These are phyloP conservation scores for Debaryomyces robertsiae DNA, from an alignment of 1,139 yeast species.

Conservation along the genomic window DNA sequence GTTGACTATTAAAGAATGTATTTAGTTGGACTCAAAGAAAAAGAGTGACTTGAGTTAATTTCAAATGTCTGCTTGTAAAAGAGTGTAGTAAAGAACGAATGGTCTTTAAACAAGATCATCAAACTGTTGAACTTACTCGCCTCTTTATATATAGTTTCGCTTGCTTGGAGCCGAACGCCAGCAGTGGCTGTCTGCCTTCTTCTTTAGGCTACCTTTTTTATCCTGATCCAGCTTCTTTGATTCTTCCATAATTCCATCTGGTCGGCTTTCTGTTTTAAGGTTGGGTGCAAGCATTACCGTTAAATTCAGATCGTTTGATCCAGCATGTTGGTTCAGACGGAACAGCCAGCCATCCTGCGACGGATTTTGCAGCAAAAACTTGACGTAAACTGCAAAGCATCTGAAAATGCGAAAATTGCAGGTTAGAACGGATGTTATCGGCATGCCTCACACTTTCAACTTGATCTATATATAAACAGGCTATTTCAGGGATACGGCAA, in stretches of 20 bases:
- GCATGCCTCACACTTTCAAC: conserved; percentile 2
- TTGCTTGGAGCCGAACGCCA: neutral
- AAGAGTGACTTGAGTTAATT: conserved; percentile 2
- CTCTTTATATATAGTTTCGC: neutral
- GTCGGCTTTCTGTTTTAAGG: conserved; percentile 2
- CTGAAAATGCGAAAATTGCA: conserved; percentile 1
- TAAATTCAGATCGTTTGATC: conserved; percentile 2
- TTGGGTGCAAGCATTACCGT: conserved; percentile 4
- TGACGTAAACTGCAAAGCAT: conserved; percentile 11
- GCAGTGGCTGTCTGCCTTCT: no score
- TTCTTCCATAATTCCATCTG: neutral
- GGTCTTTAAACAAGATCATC: neutral
- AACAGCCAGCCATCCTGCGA: conserved; percentile 10
- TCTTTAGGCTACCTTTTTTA: no score
- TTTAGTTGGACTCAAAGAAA: conserved; percentile 8
- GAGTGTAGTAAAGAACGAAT: neutral
- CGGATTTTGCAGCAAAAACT: conserved; percentile 5
- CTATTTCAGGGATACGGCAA: no score
- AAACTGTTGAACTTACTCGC: neutral
- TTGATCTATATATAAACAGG: no score
- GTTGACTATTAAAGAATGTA: conserved; percentile 11
- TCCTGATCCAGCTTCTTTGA: neutral
- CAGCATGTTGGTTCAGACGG: conserved; percentile 1
- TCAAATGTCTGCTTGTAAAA: neutral
- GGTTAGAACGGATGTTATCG: conserved; percentile 7